Conservation (phyloP, 441 rosid species). For the Biscutella laevigata region DNA sequence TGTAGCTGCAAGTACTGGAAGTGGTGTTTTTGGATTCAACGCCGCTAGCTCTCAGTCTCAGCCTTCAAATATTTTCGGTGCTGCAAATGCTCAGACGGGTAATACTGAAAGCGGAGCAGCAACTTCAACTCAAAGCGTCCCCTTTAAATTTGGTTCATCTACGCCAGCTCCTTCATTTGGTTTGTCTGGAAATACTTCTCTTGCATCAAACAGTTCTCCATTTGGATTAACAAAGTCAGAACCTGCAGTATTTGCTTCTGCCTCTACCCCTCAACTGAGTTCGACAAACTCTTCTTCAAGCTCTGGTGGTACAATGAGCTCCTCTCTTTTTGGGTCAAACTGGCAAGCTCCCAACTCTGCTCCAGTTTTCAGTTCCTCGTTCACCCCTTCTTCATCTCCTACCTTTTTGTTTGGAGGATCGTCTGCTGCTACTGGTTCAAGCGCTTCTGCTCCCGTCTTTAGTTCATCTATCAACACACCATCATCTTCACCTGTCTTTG, state of each 20-base stretch:
- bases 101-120: constrained; percentile 34
- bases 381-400: constrained; percentile 34
- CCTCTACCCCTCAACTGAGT: constrained; percentile 38
- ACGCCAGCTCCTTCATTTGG: constrained; percentile 42
- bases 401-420: constrained; percentile 41
- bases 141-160: constrained; percentile 43
- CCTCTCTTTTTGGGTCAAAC: constrained; percentile 41
- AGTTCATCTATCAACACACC: constrained; percentile 40
- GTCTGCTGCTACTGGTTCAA: constrained; percentile 28
- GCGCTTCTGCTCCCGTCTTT: constrained; percentile 31
- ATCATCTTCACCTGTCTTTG: constrained; percentile 34
- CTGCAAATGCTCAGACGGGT: constrained; percentile 33
- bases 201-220: constrained; percentile 38
- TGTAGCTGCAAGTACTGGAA: constrained; percentile 33
- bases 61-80: constrained; percentile 35
- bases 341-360: constrained; percentile 42
- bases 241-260: constrained; percentile 34
- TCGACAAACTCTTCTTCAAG: constrained; percentile 35
- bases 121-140: constrained; percentile 42
- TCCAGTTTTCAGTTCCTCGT: constrained; percentile 34
- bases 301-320: constrained; percentile 31
- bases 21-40: constrained; percentile 21
- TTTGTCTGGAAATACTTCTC: constrained; percentile 30
- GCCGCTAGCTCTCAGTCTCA: constrained; percentile 34
- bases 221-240: constrained; percentile 40